Percentiles rank a stretch among this genome's conserved stretches.
Conservation (phyloP, 345 rosid species). For the Eucalyptus cloeziana region DNA sequence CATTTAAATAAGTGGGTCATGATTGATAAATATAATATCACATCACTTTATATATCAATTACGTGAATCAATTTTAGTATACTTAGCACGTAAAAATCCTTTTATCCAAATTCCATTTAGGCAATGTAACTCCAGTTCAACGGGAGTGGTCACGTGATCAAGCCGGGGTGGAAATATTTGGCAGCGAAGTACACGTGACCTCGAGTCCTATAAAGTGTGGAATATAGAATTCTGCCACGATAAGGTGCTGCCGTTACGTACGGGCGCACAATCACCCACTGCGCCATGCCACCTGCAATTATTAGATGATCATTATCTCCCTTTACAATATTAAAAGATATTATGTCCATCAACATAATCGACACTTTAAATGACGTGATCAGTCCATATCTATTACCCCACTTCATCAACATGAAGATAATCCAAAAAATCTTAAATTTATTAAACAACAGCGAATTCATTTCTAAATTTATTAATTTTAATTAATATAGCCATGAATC, state of each 20-base stretch:
- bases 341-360: neutral
- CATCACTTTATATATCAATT: neutral
- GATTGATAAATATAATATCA: neutral
- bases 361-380: neutral
- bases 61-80: neutral
- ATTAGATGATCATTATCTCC: neutral
- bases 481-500: accelerated
- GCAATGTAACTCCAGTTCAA: neutral
- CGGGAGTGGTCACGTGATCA: neutral
- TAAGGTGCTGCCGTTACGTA: neutral
- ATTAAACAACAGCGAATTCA: accelerated
- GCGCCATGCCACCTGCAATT: neutral
- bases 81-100: neutral
- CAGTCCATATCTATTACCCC: neutral
- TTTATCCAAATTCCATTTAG: neutral
- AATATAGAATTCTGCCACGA: neutral
- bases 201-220: neutral
- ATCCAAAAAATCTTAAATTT: neutral
- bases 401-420: neutral
- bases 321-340: neutral
- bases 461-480: neutral
- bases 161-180: neutral
- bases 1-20: neutral
- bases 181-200: neutral
- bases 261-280: neutral